Conservation (phyloP, 2,329 filamentous ascomycete genomes). For the Cadophora malorum region DNA sequence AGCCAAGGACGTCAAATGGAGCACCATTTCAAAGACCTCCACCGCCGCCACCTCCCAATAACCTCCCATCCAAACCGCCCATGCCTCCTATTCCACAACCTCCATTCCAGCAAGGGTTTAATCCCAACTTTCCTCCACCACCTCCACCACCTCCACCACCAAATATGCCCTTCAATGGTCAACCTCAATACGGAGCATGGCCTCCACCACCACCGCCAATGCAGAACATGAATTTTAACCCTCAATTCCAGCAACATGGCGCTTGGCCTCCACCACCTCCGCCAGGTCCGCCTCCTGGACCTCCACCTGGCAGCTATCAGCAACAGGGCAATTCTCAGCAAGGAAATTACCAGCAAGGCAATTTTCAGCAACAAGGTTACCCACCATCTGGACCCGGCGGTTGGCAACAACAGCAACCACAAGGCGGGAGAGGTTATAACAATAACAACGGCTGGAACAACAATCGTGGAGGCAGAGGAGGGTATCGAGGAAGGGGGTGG, state of each 20-base stretch:
- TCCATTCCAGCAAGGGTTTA: constrained; percentile 38
- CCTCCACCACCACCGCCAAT: constrained; percentile 35
- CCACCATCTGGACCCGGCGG: constrained; percentile 36
- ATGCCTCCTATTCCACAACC: constrained; percentile 31
- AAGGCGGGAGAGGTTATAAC: constrained; percentile 36
- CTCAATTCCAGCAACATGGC: constrained; percentile 26
- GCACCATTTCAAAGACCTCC: constrained; percentile 22
- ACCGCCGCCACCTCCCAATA: constrained; percentile 22
- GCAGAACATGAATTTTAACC: constrained; percentile 35
- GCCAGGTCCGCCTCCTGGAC: constrained; percentile 40
- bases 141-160: constrained; percentile 34
- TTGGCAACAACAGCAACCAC: constrained; percentile 40
- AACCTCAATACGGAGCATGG: constrained; percentile 32
- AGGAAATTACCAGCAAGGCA: constrained; percentile 26
- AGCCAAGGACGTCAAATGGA: constrained; percentile 21
- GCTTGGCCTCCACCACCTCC: constrained; percentile 35
- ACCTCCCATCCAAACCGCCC: constrained; percentile 29
- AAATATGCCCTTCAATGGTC: constrained; percentile 32
- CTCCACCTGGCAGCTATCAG: constrained; percentile 32
- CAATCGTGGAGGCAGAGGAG: constrained; percentile 38
- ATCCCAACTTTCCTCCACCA: constrained; percentile 39
- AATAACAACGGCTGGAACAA: constrained; percentile 40
- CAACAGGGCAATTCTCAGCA: constrained; percentile 28
- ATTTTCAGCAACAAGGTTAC: constrained; percentile 33
- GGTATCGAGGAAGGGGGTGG: constrained; percentile 41